These are phyloP conservation scores for Rhodotorula mucilaginosa DNA, from an alignment of 1,284 basidiomycete genomes.

Conservation along the genomic window DNA sequence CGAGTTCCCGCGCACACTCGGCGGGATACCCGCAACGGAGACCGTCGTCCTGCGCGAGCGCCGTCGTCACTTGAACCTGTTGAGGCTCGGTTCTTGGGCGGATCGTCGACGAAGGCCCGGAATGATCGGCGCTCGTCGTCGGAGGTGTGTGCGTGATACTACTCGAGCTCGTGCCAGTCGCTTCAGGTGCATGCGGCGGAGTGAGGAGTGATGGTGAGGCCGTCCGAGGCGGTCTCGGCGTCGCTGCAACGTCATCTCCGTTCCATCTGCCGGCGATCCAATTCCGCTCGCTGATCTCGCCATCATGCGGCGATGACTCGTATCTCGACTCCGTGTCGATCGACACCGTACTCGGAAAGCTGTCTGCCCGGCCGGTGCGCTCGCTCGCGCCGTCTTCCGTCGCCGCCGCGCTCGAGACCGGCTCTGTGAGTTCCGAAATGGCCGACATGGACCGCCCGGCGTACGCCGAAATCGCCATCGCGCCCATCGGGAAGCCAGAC, in stretches of 20 bases:
- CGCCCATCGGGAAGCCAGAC: background rate
- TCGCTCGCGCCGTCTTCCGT: conserved; percentile 10
- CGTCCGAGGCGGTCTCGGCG: background rate
- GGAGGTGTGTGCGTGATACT: background rate
- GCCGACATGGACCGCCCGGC: conserved; percentile 15
- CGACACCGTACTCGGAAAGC: conserved; percentile 1
- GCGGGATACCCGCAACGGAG: conserved; percentile 29
- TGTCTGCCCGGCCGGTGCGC: background rate
- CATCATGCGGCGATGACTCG: no score
- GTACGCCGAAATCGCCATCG: conserved; percentile 5
- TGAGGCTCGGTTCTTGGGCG: background rate
- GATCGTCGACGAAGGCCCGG: conserved; percentile 1
- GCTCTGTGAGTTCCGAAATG: conserved; percentile 26
- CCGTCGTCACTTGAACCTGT: background rate
- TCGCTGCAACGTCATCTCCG: background rate
- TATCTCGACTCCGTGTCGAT: background rate
- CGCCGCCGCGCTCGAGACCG: conserved; percentile 13
- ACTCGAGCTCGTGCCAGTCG: background rate
- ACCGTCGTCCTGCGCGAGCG: conserved; percentile 16
- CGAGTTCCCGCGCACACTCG: conserved; percentile 23
- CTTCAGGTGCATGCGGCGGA: no score
- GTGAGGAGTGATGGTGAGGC: no score
- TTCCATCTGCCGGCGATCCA: no score
- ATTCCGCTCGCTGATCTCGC: no score
- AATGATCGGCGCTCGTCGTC: background rate